Evolutionary conservation across 768 basidiomycete genomes (phyloP).

Genomic region (Termitomyces sp.): DNA sequence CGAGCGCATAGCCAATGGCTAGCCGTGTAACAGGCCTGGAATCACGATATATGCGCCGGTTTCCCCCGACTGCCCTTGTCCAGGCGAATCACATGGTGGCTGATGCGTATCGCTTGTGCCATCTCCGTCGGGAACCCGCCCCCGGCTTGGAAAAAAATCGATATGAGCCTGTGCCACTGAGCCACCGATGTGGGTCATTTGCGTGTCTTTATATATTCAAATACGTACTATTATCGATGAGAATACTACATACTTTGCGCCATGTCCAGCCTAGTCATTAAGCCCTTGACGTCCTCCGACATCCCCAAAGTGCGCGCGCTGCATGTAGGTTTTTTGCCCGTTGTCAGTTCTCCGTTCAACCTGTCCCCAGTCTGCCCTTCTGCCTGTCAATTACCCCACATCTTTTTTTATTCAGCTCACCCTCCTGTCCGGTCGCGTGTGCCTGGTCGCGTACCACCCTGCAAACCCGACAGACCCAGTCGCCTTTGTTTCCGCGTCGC

Average conservation of each 20-base stretch:
- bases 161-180: background rate
- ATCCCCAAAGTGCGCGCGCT: conserved; percentile 29
- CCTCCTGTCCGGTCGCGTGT: conserved; percentile 31
- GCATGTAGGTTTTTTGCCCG: conserved; percentile 30
- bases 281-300: conserved; percentile 29
- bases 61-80: conserved; percentile 15
- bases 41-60: conserved; percentile 18
- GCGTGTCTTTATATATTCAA: background rate
- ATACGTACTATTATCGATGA: background rate
- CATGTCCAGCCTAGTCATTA: conserved; percentile 19
- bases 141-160: background rate
- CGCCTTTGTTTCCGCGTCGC: conserved; percentile 39
- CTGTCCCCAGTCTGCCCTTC: conserved; percentile 23
- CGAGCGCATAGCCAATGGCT: conserved; percentile 15
- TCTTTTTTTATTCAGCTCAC: conserved; percentile 45
- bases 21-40: background rate
- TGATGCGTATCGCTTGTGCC: background rate
- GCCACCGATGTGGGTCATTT: background rate
- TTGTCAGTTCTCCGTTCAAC: background rate
- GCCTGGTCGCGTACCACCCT: conserved; percentile 33
- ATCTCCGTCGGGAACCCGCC: conserved; percentile 11
- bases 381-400: conserved; percentile 35
- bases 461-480: conserved; percentile 24
- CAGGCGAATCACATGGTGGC: conserved; percentile 10
- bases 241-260: background rate